A percentile compares a stretch with the other conserved stretches of the same genome.
These are phyloP conservation scores for Balamuthia mandrillaris DNA, from an alignment of 208 protist genomes.

Conservation along the genomic window DNA sequence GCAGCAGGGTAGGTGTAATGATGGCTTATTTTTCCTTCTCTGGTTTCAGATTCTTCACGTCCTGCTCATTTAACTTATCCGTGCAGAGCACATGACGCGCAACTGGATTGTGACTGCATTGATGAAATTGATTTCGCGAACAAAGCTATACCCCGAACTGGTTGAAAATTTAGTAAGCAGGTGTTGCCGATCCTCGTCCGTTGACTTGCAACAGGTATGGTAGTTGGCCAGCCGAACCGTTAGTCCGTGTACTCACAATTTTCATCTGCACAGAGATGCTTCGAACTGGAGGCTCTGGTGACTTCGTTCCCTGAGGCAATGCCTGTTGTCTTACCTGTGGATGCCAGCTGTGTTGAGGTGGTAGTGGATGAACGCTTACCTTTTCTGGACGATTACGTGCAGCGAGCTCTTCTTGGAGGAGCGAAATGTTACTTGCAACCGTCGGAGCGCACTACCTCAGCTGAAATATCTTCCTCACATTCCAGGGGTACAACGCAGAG, in stretches of 20 bases:
- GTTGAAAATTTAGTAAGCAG: constrained; percentile 5
- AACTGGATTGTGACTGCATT: constrained; percentile 53
- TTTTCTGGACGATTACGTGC: constrained; percentile 56
- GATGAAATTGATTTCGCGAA: constrained; percentile 49
- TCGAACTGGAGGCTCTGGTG: constrained; percentile 37
- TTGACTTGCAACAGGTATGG: background rate
- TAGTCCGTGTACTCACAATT: too few species aligned
- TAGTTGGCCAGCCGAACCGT: too few species aligned
- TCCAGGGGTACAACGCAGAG: background rate
- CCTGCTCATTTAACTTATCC: background rate
- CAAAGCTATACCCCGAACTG: background rate
- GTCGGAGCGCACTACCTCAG: background rate
- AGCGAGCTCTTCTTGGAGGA: background rate
- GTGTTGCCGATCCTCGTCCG: background rate
- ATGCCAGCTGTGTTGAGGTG: constrained; percentile 41
- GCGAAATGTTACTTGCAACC: background rate
- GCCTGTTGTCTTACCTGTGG: constrained; percentile 45
- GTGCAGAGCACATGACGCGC: constrained; percentile 35
- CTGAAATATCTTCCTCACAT: background rate
- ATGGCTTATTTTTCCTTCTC: background rate
- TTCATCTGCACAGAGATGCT: background rate
- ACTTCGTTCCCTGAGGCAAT: background rate
- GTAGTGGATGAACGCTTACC: constrained; percentile 31
- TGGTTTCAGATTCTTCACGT: background rate
- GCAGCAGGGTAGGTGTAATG: background rate